Evolutionary conservation across 257 asterid species (phyloP), one percentile per base, ranked within the genome.

Genomic region (Ilex asprella): DNA sequence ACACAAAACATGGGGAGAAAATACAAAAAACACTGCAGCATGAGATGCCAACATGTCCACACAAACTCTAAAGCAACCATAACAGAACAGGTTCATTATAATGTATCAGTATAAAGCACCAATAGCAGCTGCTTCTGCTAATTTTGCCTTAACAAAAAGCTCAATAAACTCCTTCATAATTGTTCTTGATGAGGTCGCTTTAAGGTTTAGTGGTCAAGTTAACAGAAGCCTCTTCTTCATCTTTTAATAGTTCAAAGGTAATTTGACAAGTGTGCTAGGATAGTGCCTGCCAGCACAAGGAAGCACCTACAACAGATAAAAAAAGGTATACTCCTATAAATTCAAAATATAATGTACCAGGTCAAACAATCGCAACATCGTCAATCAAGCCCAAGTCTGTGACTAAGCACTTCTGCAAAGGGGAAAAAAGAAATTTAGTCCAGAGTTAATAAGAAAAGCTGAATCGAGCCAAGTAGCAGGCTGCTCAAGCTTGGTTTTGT

Each of bases 381-480:
- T 79, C 87, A 74, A 61, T 39, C 55, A 63, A 69, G 55, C 66
- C 72, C 60, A 69, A 65, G 59, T 61, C 77, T 79, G 79, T 66
- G 75, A 78, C 70, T 69, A 76, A 71, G 75, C 75, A 66, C 56
- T 76, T 82, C 87, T 78, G 85, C 82, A 79, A 78, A 79, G 77
- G 27, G 27, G 82, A 76, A 69, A 82, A 76, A 76, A 72, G 60
- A 70, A 76, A 74, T 76, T 82, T 68, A 76, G 73, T 77, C 66
- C 55, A 60, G 68, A 68, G 68, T 67, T 60, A 63, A 39, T 54
- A 51, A 46, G 43, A 39, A 55, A 65, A 62, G 53, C 44, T 44
- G 68, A 71, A 52, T 21, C 55, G 70, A 66, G 74, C 70, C 75
- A 68, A 60, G 58, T 73, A 63, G 30, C 55, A 54, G 73, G 77